Percentiles rank a stretch among this genome's conserved stretches.
Evolutionary conservation across 225 moss, liverwort and hornwort species (phyloP).

Genomic region (Rhytidiadelphus loreus): DNA sequence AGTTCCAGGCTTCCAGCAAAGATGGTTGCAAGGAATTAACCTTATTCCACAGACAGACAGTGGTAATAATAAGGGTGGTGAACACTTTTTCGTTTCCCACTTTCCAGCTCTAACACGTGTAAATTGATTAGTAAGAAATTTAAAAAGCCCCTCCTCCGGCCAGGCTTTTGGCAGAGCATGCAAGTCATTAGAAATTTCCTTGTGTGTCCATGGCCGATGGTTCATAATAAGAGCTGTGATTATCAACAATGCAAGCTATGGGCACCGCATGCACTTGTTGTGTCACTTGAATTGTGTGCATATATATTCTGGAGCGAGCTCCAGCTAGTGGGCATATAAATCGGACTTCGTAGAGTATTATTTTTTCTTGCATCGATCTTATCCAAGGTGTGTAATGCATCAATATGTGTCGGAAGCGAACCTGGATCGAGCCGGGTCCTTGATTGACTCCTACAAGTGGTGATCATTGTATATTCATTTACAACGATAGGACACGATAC

Average conservation of each 20-base stretch:
- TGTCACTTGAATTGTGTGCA: neutral
- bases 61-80: neutral
- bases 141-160: neutral
- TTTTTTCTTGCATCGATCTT: neutral
- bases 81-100: neutral
- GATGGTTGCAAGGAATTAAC: neutral
- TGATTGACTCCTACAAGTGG: neutral
- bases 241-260: neutral
- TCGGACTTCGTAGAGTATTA: too few species aligned
- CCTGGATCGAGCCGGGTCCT: neutral
- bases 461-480: neutral
- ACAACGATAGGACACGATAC: neutral
- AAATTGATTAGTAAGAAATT: neutral
- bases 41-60: neutral
- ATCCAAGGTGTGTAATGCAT: neutral
- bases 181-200: neutral
- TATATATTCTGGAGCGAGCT: too few species aligned
- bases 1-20: too few species aligned
- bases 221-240: neutral
- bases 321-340: neutral
- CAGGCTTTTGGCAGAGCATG: neutral
- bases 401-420: neutral
- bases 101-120: neutral
- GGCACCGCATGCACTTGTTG: neutral
- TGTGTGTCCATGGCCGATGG: neutral